Conservation (phyloP, 2,329 filamentous ascomycete species). For the Decorospora gaudefroyi region DNA sequence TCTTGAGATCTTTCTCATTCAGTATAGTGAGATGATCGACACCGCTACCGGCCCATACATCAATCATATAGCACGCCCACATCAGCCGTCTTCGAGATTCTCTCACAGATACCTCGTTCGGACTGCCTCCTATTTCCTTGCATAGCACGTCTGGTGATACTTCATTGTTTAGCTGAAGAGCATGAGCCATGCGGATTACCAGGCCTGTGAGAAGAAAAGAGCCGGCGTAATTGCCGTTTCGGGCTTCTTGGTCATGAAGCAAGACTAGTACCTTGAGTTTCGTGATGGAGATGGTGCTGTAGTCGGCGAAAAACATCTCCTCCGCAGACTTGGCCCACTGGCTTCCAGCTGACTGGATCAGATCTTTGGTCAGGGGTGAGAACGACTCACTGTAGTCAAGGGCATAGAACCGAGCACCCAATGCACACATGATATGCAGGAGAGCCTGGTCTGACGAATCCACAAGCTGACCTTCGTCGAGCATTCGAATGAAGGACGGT, state of each 20-base stretch:
- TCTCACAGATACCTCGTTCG: conserved; percentile 37
- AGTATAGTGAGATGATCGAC: conserved; percentile 42
- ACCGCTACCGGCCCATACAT: conserved; percentile 43
- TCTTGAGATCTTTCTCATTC: conserved; percentile 41
- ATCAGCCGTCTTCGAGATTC: conserved; percentile 41
- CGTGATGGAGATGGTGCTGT: conserved; percentile 40
- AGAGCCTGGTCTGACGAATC: conserved; percentile 38
- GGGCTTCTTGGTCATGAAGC: conserved; percentile 41
- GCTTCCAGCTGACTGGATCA: conserved; percentile 39
- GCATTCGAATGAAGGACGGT: conserved; percentile 41
- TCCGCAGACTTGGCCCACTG: conserved; percentile 43
- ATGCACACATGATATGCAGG: conserved; percentile 41
- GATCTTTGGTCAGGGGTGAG: conserved; percentile 32
- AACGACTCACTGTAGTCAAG: conserved; percentile 39
- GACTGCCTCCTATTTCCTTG: conserved; percentile 30
- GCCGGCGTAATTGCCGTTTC: conserved; percentile 40
- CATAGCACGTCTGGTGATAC: conserved; percentile 34
- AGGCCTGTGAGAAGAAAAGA: conserved; percentile 41
- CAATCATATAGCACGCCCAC: conserved; percentile 45
- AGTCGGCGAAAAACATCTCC: conserved; percentile 42
- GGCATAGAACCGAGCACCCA: conserved; percentile 38
- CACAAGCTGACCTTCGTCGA: conserved; percentile 39
- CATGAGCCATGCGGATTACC: conserved; percentile 42
- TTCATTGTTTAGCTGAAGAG: conserved; percentile 41
- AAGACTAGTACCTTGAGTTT: conserved; percentile 40